Conservation (phyloP, 441 rosid species). For the Populus hybrid region DNA sequence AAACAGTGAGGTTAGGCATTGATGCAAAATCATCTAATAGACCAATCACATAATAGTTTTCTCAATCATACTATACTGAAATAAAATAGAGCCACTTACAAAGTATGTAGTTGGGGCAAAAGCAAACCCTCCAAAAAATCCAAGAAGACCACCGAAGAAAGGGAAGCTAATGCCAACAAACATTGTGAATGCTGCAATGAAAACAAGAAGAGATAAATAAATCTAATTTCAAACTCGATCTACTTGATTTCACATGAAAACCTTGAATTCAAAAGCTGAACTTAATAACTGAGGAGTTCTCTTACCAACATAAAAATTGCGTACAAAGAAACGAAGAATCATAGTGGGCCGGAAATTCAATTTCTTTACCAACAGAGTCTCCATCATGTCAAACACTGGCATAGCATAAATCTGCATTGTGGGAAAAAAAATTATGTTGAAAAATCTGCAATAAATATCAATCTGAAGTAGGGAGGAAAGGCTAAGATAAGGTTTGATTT, state of each 20-base stretch:
- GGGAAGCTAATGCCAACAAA: constrained; percentile 68
- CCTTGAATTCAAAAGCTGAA: background rate
- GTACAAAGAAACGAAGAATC: constrained; percentile 52
- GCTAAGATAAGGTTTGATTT: background rate
- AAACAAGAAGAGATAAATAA: background rate
- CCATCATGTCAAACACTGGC: constrained; percentile 94
- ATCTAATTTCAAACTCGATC: background rate
- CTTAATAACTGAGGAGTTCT: background rate
- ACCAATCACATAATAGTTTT: background rate
- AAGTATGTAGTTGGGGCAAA: constrained; percentile 84
- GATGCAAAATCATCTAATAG: background rate
- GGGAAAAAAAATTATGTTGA: background rate
- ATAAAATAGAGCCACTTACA: constrained; percentile 34
- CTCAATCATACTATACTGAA: background rate
- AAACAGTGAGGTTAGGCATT: background rate
- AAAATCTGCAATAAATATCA: background rate
- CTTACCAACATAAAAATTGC: constrained; percentile 73
- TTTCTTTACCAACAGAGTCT: constrained; percentile 66
- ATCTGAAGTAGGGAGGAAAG: background rate
- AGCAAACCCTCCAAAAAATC: constrained; percentile 80
- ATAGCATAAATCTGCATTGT: constrained; percentile 67
- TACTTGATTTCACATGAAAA: background rate
- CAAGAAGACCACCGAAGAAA: constrained; percentile 65
- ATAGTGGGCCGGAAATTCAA: constrained; percentile 50
- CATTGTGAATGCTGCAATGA: constrained; percentile 55